Evolutionary conservation across 163 green algal species (phyloP).

Genomic region (Scenedesmus sp.): DNA sequence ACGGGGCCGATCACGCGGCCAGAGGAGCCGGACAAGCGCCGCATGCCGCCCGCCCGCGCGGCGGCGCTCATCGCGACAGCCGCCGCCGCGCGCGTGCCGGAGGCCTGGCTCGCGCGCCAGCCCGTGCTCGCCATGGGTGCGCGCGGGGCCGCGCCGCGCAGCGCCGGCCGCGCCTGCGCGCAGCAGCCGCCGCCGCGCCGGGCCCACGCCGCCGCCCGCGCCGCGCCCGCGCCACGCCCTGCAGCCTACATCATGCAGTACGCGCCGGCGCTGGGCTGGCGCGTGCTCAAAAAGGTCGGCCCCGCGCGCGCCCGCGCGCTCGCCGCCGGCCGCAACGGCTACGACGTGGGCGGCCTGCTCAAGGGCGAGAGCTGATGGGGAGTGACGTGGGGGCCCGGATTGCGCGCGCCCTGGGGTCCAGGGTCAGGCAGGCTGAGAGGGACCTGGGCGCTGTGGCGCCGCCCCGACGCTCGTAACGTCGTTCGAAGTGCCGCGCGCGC

Average conservation of each 20-base stretch:
- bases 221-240: no score
- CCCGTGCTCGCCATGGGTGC: slow-evolving; percentile 82
- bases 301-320: slow-evolving; percentile 68
- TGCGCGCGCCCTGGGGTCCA: no score
- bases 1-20: slow-evolving; percentile 14
- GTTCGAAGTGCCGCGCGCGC: no score
- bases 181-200: not conserved
- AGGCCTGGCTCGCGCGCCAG: slow-evolving; percentile 88
- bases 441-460: no score
- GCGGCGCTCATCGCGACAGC: slow-evolving; percentile 75
- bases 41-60: slow-evolving; percentile 47
- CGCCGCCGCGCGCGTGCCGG: slow-evolving; percentile 70
- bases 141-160: not conserved
- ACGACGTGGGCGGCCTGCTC: slow-evolving; percentile 67
- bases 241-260: slow-evolving; percentile 79
- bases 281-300: slow-evolving; percentile 77
- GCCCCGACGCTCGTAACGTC: no score
- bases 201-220: no score
- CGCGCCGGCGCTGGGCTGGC: slow-evolving; percentile 65
- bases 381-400: no score
- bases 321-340: slow-evolving; percentile 71
- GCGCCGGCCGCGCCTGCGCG: not conserved
- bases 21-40: slow-evolving; percentile 47
- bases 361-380: slow-evolving; percentile 20
- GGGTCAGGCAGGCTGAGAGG: no score